phyloP scores from a whole-genome alignment of 2,329 filamentous ascomycete species.

The Arachnomyces sp. region DNA sequence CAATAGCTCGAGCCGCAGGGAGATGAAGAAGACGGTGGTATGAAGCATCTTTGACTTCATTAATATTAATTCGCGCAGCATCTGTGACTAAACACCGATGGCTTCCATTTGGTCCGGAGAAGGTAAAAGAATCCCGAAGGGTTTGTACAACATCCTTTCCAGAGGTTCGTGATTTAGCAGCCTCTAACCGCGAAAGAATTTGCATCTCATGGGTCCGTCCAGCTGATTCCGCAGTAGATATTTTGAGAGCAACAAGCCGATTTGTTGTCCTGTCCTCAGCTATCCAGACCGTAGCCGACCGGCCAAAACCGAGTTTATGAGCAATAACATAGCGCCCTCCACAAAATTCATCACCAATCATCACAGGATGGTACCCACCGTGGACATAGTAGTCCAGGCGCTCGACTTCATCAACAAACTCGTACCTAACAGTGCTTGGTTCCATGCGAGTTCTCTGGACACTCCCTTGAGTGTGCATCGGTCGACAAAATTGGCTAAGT shows the following conservation, averaged over 20 bases:
- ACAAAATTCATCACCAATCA: conserved; percentile 8
- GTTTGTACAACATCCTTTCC: conserved; percentile 12
- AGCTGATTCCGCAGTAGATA: conserved; percentile 9
- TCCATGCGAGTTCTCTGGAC: conserved; percentile 1
- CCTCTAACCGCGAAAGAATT: conserved; percentile 9
- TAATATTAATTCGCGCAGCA: conserved; percentile 13
- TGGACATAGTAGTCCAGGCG: conserved; percentile 9
- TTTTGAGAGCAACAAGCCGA: conserved; percentile 11
- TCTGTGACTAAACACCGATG: conserved; percentile 16
- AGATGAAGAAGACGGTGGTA: conserved; percentile 12
- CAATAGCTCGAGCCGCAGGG: conserved; percentile 15
- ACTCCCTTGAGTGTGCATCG: neutral
- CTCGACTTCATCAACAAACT: conserved; percentile 8
- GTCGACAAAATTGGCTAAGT: too few species aligned
- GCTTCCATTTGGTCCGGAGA: conserved; percentile 16
- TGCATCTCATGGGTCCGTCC: conserved; percentile 7
- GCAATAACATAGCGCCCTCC: conserved; percentile 9
- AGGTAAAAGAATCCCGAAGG: conserved; percentile 14
- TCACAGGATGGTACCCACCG: conserved; percentile 9
- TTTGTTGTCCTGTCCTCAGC: conserved; percentile 7
- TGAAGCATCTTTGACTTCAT: conserved; percentile 13
- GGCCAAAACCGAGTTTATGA: conserved; percentile 14
- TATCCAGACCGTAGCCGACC: conserved; percentile 13
- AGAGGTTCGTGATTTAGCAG: conserved; percentile 3
- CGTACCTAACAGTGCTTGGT: conserved; percentile 3